Evolutionary conservation across 306 rosid genomes (phyloP).

Genomic region (Lathyrus oleraceus): DNA sequence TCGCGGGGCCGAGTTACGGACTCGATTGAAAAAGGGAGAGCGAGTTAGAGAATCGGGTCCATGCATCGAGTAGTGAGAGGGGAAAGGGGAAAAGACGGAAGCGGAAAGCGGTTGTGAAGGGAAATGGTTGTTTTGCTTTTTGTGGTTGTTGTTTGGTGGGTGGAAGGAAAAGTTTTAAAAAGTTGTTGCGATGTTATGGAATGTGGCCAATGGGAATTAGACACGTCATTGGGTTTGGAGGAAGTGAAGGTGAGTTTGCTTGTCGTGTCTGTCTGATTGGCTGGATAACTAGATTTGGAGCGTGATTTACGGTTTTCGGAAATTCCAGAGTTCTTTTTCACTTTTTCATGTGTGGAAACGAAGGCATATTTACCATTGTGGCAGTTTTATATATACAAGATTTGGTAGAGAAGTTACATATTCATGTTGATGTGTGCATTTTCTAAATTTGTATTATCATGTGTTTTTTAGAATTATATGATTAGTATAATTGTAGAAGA

Average conservation of each 20-base stretch:
- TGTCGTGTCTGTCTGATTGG: not conserved
- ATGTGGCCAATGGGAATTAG: not conserved
- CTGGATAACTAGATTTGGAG: conserved; percentile 25
- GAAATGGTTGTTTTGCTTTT: conserved; percentile 26
- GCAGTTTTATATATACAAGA: no score
- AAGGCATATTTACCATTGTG: no score
- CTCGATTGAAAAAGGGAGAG: conserved; percentile 39
- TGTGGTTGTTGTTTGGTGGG: conserved; percentile 28
- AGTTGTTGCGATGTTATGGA: not conserved
- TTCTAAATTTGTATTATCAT: no score
- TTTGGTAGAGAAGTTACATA: no score
- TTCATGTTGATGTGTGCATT: no score
- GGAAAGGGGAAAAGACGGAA: conserved; percentile 28
- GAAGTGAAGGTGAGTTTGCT: not conserved
- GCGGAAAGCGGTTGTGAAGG: conserved; percentile 23
- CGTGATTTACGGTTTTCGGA: conserved; percentile 40
- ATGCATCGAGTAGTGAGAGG: not conserved
- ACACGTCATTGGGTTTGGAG: not conserved
- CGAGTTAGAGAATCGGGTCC: conserved; percentile 47
- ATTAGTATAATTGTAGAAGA: no score
- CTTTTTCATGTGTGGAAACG: no score
- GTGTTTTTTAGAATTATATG: no score
- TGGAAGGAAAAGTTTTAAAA: conserved; percentile 29
- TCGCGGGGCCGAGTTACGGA: conserved; percentile 55
- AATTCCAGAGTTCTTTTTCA: not conserved